Evolutionary conservation across 1,284 basidiomycete genomes (phyloP).

Genomic region (Pholiota adiposa): DNA sequence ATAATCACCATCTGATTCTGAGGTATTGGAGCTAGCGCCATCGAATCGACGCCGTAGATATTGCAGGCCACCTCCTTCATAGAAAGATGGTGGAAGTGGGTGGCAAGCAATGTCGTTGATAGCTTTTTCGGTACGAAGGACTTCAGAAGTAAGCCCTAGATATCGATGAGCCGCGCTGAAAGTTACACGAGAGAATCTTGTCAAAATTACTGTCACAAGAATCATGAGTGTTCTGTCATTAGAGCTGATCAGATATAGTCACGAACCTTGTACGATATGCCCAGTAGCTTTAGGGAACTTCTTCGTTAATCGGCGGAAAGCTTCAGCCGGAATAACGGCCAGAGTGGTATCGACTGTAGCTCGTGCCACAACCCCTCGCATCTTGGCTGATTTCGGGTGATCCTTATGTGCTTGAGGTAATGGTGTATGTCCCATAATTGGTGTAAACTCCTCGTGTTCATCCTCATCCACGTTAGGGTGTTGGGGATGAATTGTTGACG

Average conservation of each 20-base stretch:
- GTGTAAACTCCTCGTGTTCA: slow-evolving; percentile 27
- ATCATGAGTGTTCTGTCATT: background rate
- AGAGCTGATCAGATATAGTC: background rate
- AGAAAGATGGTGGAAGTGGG: slow-evolving; percentile 90
- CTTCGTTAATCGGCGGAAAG: slow-evolving; percentile 90
- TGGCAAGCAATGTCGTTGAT: slow-evolving; percentile 98
- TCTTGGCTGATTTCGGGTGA: slow-evolving; percentile 39
- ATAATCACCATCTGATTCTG: slow-evolving; percentile 60
- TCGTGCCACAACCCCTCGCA: slow-evolving; percentile 76
- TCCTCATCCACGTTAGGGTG: slow-evolving; percentile 33
- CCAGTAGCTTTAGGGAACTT: slow-evolving; percentile 97
- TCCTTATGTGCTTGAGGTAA: slow-evolving; percentile 11
- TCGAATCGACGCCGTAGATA: slow-evolving; percentile 87
- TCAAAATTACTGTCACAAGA: slow-evolving; percentile 81
- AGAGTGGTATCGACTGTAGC: slow-evolving; percentile 94
- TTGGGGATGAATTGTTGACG: slow-evolving; percentile 64
- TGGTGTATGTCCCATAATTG: slow-evolving; percentile 20
- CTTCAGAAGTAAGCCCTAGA: slow-evolving; percentile 93
- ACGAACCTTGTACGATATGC: slow-evolving; percentile 88
- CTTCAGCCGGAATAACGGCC: slow-evolving; percentile 98
- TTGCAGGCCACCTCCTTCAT: slow-evolving; percentile 92
- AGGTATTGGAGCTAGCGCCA: slow-evolving; percentile 45
- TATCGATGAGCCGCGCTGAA: slow-evolving; percentile 97
- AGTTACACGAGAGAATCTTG: slow-evolving; percentile 95
- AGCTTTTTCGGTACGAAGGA: slow-evolving; percentile 93